phyloP scores from a whole-genome alignment of 2,329 filamentous ascomycete genomes.

The Apiospora hydei region DNA sequence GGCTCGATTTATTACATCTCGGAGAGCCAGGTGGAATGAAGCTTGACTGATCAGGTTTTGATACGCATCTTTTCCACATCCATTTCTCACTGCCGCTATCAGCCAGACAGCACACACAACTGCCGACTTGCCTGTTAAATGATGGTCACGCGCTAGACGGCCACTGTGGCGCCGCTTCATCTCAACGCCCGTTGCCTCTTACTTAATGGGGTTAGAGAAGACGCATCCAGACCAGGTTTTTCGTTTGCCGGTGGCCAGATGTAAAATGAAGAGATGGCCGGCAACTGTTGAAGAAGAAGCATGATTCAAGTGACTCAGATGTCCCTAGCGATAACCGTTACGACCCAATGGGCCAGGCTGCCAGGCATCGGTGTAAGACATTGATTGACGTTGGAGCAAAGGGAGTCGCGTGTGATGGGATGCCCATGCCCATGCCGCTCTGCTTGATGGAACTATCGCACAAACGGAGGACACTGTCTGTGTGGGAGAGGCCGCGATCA shows the following conservation, averaged over 20 bases:
- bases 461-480: neutral
- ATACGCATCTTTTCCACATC: neutral
- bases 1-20: neutral
- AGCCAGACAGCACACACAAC: neutral
- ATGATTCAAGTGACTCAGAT: neutral
- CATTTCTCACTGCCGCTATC: neutral
- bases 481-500: neutral
- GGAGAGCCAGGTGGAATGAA: neutral
- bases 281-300: neutral
- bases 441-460: neutral
- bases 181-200: neutral
- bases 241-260: neutral
- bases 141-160: neutral
- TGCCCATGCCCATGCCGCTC: neutral
- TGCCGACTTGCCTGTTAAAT: conserved; percentile 2
- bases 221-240: conserved; percentile 13
- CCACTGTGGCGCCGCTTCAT: neutral
- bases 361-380: neutral
- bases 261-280: neutral
- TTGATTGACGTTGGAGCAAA: neutral
- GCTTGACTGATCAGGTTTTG: neutral
- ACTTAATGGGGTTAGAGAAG: conserved; percentile 4
- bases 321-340: neutral
- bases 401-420: conserved; percentile 5
- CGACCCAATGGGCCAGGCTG: neutral